Percentiles rank a stretch among this genome's conserved stretches.
phyloP scores from a whole-genome alignment of 108 stramenopile species.

The Mediolabrus comicus region DNA sequence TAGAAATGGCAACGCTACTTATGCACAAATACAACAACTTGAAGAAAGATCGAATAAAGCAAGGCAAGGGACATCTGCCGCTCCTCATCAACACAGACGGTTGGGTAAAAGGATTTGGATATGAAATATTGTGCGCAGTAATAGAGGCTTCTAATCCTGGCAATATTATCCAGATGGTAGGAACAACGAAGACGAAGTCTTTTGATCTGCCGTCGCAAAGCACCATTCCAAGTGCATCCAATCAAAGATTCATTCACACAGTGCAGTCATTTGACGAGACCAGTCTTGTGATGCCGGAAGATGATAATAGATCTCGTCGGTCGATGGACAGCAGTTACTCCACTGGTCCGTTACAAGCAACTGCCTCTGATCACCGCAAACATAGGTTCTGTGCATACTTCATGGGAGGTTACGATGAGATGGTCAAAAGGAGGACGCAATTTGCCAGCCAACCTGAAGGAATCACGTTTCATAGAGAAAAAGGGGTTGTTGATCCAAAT shows the following conservation, averaged over 20 bases:
- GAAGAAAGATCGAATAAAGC: constrained; percentile 1
- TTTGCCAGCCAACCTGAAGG: constrained; percentile 16
- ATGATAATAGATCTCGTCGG: neutral
- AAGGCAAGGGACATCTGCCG: constrained; percentile 34
- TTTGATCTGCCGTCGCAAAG: constrained; percentile 58
- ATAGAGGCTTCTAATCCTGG: constrained; percentile 53
- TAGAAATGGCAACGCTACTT: constrained; percentile 50
- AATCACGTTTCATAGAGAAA: constrained; percentile 30
- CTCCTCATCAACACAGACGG: constrained; percentile 92
- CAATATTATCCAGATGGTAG: constrained; percentile 84
- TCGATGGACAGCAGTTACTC: neutral
- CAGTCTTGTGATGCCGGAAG: neutral
- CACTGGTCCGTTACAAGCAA: constrained; percentile 25
- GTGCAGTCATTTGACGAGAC: neutral
- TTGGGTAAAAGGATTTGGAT: constrained; percentile 91
- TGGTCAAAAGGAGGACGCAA: constrained; percentile 24
- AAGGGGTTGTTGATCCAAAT: constrained; percentile 52
- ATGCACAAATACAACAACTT: constrained; percentile 46
- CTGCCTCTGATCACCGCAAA: constrained; percentile 52
- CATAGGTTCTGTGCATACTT: constrained; percentile 78
- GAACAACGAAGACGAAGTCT: constrained; percentile 54
- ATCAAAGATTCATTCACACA: neutral
- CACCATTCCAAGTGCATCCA: neutral
- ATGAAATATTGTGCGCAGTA: constrained; percentile 75
- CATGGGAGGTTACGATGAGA: constrained; percentile 38